Evolutionary conservation across 2,329 filamentous ascomycete species (phyloP).

Genomic region (Colletotrichum viniferum): DNA sequence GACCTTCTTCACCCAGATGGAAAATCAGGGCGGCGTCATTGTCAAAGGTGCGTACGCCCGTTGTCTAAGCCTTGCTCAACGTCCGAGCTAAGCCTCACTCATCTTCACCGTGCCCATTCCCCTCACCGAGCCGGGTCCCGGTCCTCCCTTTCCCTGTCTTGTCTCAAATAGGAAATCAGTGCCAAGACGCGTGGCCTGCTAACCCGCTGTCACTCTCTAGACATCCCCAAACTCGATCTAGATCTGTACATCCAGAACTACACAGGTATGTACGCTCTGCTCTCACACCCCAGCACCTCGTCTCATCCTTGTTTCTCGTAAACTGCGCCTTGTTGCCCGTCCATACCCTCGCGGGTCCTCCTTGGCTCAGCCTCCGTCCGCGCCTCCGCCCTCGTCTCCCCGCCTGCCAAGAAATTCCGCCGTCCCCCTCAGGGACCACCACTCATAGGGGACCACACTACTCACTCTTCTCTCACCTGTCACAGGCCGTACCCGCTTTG

Average conservation of each 20-base stretch:
- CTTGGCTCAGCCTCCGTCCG: constrained; percentile 7
- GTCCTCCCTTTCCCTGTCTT: not conserved
- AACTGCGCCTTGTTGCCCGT: constrained; percentile 2
- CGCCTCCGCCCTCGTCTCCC: not conserved
- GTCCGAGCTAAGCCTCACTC: constrained; percentile 1
- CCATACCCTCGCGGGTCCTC: not conserved
- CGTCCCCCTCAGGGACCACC: not conserved
- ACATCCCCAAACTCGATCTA: constrained; percentile 81
- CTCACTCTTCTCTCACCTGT: not conserved
- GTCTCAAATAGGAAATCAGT: not conserved
- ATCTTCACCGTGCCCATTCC: not conserved
- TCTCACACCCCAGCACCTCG: not conserved
- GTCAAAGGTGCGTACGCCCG: constrained; percentile 46
- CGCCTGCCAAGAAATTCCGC: constrained; percentile 13
- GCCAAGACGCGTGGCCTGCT: constrained; percentile 22
- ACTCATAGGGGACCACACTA: not conserved
- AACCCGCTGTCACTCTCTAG: constrained; percentile 11
- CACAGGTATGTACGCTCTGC: constrained; percentile 58
- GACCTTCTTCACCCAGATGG: constrained; percentile 51
- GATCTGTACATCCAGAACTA: constrained; percentile 93
- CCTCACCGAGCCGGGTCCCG: not conserved
- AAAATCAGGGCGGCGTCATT: constrained; percentile 48
- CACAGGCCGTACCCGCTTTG: constrained; percentile 78
- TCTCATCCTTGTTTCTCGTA: constrained; percentile 8
- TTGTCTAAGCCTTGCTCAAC: not conserved